A percentile compares a stretch with the other conserved stretches of the same genome.
Conservation (phyloP, 495 filamentous ascomycete species). For the Tetracladium setigerum region DNA sequence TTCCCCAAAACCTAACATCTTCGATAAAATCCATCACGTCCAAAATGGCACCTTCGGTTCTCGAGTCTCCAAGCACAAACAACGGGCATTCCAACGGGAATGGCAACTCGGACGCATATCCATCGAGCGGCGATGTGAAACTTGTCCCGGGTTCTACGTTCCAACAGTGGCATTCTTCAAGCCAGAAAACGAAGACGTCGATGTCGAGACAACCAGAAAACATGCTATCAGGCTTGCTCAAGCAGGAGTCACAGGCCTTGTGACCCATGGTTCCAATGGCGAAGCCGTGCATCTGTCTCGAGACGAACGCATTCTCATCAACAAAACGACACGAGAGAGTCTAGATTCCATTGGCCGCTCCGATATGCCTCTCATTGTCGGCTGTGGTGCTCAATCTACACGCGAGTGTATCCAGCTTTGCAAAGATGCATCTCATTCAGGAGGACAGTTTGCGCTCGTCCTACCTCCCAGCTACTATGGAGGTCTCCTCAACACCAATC, state of each 20-base stretch:
- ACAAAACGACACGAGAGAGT: constrained; percentile 41
- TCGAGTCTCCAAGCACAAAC: too few relatives aligned
- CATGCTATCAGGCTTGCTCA: constrained; percentile 70
- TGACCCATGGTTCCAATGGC: constrained; percentile 57
- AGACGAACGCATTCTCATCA: constrained; percentile 44
- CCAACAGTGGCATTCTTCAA: constrained; percentile 87
- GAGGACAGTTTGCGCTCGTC: constrained; percentile 28
- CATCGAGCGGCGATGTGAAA: too few relatives aligned
- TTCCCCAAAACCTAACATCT: too few relatives aligned
- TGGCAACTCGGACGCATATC: too few relatives aligned
- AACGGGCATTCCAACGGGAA: too few relatives aligned
- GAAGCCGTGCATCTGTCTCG: constrained; percentile 57
- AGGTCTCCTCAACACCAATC: constrained; percentile 6
- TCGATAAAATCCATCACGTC: too few relatives aligned
- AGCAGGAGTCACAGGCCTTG: constrained; percentile 60
- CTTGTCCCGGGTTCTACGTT: constrained; percentile 68
- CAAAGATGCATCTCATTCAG: constrained; percentile 45
- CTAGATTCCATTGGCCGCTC: constrained; percentile 49
- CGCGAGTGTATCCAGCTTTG: constrained; percentile 52
- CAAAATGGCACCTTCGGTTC: too few relatives aligned
- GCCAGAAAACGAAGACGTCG: constrained; percentile 68
- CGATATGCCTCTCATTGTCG: constrained; percentile 61
- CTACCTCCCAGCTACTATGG: constrained; percentile 20
- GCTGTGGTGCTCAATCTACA: constrained; percentile 55
- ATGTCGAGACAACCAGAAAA: constrained; percentile 63